phyloP scores from a whole-genome alignment of 2,329 filamentous ascomycete species.

The Ceratocystis ficicola region DNA sequence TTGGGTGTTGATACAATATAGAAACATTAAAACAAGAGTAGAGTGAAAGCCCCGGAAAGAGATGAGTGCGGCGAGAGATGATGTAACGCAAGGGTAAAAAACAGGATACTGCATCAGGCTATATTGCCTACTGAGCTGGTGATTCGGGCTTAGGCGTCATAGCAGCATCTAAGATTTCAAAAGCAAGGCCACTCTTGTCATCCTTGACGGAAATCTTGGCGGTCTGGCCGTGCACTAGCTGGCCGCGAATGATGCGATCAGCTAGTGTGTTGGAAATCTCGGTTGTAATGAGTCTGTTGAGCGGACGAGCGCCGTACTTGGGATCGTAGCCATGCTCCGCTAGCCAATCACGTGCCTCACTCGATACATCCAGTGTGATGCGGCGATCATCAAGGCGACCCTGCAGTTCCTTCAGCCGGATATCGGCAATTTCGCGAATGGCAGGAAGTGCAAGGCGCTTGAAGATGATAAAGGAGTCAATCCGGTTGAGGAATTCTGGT shows the following conservation, averaged over 20 bases:
- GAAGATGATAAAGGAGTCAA: conserved; percentile 96
- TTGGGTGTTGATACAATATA: neutral
- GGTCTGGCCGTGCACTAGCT: conserved; percentile 61
- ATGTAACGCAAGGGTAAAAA: neutral
- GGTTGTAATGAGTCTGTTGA: conserved; percentile 82
- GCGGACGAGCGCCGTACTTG: conserved; percentile 75
- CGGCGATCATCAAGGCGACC: conserved; percentile 69
- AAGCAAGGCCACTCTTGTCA: conserved; percentile 17
- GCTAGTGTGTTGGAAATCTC: conserved; percentile 82
- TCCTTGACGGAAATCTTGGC: conserved; percentile 59
- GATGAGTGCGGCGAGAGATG: neutral
- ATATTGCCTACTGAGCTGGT: neutral
- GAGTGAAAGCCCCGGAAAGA: neutral
- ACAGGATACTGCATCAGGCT: neutral
- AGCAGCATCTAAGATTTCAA: conserved; percentile 12
- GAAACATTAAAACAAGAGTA: neutral
- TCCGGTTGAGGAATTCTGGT: conserved; percentile 90
- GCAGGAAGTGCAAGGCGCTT: conserved; percentile 68
- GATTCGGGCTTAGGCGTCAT: neutral
- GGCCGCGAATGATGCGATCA: conserved; percentile 80
- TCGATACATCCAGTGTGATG: conserved; percentile 60
- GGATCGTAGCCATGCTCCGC: conserved; percentile 84
- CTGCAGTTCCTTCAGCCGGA: conserved; percentile 76
- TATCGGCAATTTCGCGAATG: conserved; percentile 85
- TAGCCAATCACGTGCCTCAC: conserved; percentile 71